A percentile compares a stretch with the other conserved stretches of the same genome.
These are phyloP conservation scores for Theobroma cacao DNA, from an alignment of 345 rosid genomes.

Conservation along the genomic window DNA sequence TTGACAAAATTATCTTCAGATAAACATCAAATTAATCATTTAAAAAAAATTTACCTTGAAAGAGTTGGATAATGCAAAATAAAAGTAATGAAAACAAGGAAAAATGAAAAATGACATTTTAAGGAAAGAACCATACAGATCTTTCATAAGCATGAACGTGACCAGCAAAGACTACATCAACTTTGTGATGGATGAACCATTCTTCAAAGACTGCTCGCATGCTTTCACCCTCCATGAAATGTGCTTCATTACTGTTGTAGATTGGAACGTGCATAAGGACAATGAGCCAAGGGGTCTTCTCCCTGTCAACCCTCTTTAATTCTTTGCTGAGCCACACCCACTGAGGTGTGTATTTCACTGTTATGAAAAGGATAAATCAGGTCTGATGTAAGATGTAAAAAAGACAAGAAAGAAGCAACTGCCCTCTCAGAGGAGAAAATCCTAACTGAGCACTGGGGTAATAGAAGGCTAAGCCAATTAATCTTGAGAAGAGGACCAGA, in stretches of 20 bases:
- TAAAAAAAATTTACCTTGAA: not conserved
- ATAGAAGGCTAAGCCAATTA: not conserved
- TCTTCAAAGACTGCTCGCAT: constrained; percentile 78
- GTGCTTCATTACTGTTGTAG: constrained; percentile 85
- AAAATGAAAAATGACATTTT: not conserved
- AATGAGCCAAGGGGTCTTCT: constrained; percentile 94
- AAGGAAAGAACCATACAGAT: constrained; percentile 57
- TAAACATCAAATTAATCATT: not conserved
- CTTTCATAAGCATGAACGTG: constrained; percentile 99
- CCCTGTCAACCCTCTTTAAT: constrained; percentile 73
- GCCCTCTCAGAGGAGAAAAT: not conserved
- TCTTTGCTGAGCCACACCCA: constrained; percentile 77
- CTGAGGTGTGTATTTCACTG: constrained; percentile 94
- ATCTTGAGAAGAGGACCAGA: not conserved
- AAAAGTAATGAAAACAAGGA: not conserved
- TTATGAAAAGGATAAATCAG: constrained; percentile 17
- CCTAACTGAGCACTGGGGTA: not conserved
- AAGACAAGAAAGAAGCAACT: not conserved
- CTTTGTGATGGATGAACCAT: constrained; percentile 68
- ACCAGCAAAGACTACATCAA: constrained; percentile 87
- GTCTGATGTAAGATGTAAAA: not conserved
- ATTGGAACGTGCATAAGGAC: constrained; percentile 88
- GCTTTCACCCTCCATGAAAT: constrained; percentile 95
- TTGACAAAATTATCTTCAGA: not conserved
- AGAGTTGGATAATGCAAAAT: not conserved